Percentiles rank a stretch among this genome's conserved stretches.
phyloP scores from a whole-genome alignment of 768 basidiomycete species.

The Psilocybe sp. region DNA sequence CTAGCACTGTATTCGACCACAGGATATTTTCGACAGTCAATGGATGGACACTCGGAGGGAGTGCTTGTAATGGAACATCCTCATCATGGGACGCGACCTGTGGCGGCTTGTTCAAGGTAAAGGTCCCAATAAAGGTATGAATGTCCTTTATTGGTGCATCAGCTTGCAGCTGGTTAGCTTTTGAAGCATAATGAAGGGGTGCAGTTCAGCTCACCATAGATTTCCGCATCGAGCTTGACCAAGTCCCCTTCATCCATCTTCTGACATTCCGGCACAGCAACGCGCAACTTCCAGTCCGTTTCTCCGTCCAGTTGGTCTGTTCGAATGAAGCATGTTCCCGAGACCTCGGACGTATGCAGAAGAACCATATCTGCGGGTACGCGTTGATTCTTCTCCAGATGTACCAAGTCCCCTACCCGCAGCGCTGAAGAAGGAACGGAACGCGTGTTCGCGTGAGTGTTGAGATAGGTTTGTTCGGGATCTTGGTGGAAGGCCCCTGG shows the following conservation, averaged over 20 bases:
- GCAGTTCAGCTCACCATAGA: conserved; percentile 65
- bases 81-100: conserved; percentile 19
- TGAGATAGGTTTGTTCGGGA: conserved; percentile 40
- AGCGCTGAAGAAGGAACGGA: conserved; percentile 86
- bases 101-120: conserved; percentile 65
- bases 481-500: conserved; percentile 29
- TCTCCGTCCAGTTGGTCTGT: conserved; percentile 99
- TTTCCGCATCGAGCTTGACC: conserved; percentile 78
- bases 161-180: conserved; percentile 42
- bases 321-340: conserved; percentile 94
- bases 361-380: conserved; percentile 94
- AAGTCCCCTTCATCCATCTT: conserved; percentile 52
- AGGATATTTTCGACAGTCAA: conserved; percentile 94
- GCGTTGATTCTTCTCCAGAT: conserved; percentile 94
- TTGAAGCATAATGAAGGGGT: neutral
- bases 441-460: conserved; percentile 53
- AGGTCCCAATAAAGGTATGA: conserved; percentile 90
- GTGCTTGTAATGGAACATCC: conserved; percentile 38
- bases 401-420: conserved; percentile 86
- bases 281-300: conserved; percentile 97
- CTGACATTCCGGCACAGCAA: conserved; percentile 84
- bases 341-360: conserved; percentile 81
- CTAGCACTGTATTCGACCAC: conserved; percentile 97
- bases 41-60: conserved; percentile 64
- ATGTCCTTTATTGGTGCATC: conserved; percentile 97